phyloP scores from a whole-genome alignment of 1,284 basidiomycete species.

The Pseudozyma pruni region DNA sequence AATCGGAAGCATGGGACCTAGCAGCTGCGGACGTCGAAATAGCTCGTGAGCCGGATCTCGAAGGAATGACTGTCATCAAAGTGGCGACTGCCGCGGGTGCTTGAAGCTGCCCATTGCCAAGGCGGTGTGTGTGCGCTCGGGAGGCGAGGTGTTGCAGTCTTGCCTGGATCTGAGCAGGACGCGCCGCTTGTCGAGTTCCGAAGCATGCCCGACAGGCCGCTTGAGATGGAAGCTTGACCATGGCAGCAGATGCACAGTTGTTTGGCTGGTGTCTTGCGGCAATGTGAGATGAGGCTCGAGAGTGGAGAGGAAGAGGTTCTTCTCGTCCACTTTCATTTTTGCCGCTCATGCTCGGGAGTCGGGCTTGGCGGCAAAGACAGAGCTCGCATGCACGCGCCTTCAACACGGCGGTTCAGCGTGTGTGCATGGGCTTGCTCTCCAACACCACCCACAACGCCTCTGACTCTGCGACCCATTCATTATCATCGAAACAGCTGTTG shows the following conservation, averaged over 20 bases:
- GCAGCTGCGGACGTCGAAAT: slow-evolving; percentile 9
- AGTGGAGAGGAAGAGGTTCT: not conserved
- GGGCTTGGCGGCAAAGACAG: slow-evolving; percentile 4
- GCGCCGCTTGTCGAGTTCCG: slow-evolving; percentile 20
- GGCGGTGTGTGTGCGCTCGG: slow-evolving; percentile 1
- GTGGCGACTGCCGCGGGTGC: slow-evolving; percentile 1
- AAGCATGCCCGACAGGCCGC: slow-evolving; percentile 29
- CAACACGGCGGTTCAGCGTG: not conserved
- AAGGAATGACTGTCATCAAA: not conserved
- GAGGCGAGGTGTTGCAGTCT: slow-evolving; percentile 28
- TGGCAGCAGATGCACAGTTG: not conserved
- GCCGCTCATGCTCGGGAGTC: slow-evolving; percentile 18
- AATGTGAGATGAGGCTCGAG: not conserved
- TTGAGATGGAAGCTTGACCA: slow-evolving; percentile 29
- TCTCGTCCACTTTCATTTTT: not conserved
- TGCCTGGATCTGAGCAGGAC: slow-evolving; percentile 34
- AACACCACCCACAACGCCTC: not conserved
- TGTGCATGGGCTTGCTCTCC: not conserved
- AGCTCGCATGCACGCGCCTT: slow-evolving; percentile 17
- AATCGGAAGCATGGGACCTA: not conserved
- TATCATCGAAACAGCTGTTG: not conserved
- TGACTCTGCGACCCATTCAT: not conserved
- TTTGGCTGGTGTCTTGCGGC: not conserved
- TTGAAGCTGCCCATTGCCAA: not conserved
- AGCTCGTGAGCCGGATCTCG: not conserved